Evolutionary conservation across 495 filamentous ascomycete genomes (phyloP).

Genomic region (Lasiosphaeria ovina): DNA sequence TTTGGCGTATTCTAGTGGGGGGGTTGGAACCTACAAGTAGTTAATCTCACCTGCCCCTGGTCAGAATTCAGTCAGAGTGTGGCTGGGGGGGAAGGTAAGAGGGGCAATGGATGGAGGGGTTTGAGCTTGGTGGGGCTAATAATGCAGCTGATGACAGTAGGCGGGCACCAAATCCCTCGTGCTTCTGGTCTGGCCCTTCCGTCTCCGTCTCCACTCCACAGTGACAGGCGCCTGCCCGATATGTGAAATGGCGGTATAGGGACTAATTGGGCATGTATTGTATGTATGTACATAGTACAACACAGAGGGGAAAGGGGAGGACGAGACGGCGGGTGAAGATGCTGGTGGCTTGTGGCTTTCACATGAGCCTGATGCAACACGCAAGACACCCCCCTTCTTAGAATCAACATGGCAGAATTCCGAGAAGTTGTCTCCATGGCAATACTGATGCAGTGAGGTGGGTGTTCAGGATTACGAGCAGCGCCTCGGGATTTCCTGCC

Average conservation of each 20-base stretch:
- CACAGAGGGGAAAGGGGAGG: not conserved
- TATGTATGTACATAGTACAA: not conserved
- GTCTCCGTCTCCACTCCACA: not conserved
- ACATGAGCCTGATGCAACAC: too few relatives aligned
- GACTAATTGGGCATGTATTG: too few relatives aligned
- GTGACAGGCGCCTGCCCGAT: not conserved
- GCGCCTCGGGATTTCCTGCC: too few relatives aligned
- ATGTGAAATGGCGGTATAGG: slow-evolving; percentile 1
- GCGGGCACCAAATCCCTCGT: not conserved
- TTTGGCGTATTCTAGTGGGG: slow-evolving; percentile 12
- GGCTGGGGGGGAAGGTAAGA: slow-evolving; percentile 12
- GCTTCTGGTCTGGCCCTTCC: not conserved
- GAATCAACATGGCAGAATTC: too few relatives aligned
- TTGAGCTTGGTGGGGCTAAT: slow-evolving; percentile 1
- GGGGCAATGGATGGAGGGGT: slow-evolving; percentile 21
- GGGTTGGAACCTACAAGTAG: slow-evolving; percentile 21
- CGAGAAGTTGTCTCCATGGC: too few relatives aligned
- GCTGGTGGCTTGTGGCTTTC: too few relatives aligned
- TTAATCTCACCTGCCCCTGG: slow-evolving; percentile 10
- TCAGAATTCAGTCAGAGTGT: slow-evolving; percentile 2
- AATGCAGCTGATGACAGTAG: slow-evolving; percentile 15
- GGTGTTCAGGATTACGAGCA: too few relatives aligned
- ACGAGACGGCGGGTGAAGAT: not conserved
- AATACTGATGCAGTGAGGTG: too few relatives aligned
- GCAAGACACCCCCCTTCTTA: too few relatives aligned